Conservation (phyloP, 495 filamentous ascomycete genomes). For the Podospora pseudopauciseta region DNA sequence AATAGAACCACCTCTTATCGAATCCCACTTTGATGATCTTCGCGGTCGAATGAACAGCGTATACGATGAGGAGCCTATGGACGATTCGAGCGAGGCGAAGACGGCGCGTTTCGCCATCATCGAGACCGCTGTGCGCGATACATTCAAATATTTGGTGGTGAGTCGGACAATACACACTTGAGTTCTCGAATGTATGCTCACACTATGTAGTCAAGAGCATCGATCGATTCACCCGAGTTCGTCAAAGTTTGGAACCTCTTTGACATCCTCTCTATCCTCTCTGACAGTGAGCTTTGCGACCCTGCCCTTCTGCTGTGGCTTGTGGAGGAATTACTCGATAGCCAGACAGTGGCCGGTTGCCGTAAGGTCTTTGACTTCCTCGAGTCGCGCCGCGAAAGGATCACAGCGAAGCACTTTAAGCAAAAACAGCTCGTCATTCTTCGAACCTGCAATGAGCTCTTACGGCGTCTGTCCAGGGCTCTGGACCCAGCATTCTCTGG, state of each 20-base stretch:
- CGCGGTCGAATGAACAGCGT: conserved; percentile 40
- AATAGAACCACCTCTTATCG: conserved; percentile 75
- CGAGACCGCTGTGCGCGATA: conserved; percentile 73
- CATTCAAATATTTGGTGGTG: conserved; percentile 73
- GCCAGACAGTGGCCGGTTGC: conserved; percentile 87
- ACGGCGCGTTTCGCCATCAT: conserved; percentile 58
- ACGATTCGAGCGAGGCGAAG: conserved; percentile 33
- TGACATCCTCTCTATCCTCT: conserved; percentile 81
- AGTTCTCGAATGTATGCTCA: neutral
- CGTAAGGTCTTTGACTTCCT: conserved; percentile 88
- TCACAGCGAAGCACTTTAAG: conserved; percentile 79
- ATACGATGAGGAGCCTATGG: conserved; percentile 26
- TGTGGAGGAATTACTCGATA: conserved; percentile 92
- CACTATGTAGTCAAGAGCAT: conserved; percentile 54
- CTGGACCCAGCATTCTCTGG: conserved; percentile 98
- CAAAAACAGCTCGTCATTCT: conserved; percentile 85
- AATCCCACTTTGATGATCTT: conserved; percentile 53
- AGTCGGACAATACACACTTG: conserved; percentile 27
- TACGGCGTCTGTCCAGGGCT: conserved; percentile 83
- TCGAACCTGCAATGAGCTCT: conserved; percentile 88
- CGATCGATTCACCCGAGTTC: conserved; percentile 71
- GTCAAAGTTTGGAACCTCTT: conserved; percentile 88
- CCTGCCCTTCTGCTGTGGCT: conserved; percentile 81
- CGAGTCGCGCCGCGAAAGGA: conserved; percentile 82
- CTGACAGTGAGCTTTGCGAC: conserved; percentile 81